Conservation (phyloP, 139 green algal species). For the Volvox reticuliferus region DNA sequence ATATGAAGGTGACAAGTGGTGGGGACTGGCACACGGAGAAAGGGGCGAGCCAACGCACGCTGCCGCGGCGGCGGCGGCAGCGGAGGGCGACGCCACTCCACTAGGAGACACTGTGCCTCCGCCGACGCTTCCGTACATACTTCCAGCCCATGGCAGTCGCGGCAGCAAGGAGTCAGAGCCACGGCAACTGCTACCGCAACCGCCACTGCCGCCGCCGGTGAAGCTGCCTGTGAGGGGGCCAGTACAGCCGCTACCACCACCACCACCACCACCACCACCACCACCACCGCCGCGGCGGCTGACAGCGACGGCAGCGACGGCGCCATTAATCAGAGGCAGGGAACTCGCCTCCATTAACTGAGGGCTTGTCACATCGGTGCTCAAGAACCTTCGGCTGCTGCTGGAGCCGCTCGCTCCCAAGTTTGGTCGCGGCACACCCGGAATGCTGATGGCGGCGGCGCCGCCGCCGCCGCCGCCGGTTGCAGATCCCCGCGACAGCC, state of each 20-base stretch:
- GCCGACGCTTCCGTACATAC: not conserved
- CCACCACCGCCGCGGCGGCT: not conserved
- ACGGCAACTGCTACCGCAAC: not conserved
- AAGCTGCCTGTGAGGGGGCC: not conserved
- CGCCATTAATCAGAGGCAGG: not conserved
- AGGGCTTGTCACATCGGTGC: not conserved
- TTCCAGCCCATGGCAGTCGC: not conserved
- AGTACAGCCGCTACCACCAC: not conserved
- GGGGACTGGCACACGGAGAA: not conserved
- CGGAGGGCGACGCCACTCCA: not conserved
- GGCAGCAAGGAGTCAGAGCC: slow-evolving; percentile 17
- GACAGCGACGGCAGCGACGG: not conserved
- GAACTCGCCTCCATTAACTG: not conserved
- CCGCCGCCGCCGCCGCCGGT: not conserved
- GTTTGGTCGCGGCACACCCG: no score
- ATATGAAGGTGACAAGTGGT: not conserved
- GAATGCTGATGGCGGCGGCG: not conserved
- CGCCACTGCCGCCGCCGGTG: not conserved
- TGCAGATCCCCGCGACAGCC: not conserved
- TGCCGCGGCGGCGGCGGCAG: not conserved
- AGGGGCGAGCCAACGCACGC: not conserved
- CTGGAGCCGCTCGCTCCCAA: not conserved
- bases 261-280: not conserved
- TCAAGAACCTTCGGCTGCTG: not conserved
- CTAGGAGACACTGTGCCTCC: not conserved